Evolutionary conservation across 441 rosid genomes (phyloP).

Genomic region (Gossypium schwendimanii): DNA sequence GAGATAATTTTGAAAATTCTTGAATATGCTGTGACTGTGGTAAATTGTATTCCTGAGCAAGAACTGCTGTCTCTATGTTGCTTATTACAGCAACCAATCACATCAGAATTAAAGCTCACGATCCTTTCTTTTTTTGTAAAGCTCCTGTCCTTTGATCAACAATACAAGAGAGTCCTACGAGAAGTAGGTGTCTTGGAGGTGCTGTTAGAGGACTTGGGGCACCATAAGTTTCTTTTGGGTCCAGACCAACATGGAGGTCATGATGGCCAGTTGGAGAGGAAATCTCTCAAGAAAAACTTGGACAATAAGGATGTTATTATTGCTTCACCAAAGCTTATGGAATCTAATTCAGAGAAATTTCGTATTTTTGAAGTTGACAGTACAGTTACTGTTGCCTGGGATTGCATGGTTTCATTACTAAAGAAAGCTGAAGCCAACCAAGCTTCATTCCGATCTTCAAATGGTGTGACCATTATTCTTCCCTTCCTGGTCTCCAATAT

Average conservation of each 20-base stretch:
- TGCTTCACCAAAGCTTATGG: conserved; percentile 83
- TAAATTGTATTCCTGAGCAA: conserved; percentile 98
- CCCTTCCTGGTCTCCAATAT: conserved; percentile 76
- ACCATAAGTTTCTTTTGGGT: conserved; percentile 84
- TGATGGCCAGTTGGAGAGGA: conserved; percentile 48
- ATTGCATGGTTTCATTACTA: conserved; percentile 85
- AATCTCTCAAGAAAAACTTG: conserved; percentile 81
- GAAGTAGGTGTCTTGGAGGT: conserved; percentile 98
- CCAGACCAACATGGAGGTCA: conserved; percentile 48
- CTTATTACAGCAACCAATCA: conserved; percentile 90
- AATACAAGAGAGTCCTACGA: conserved; percentile 91
- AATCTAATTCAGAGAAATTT: conserved; percentile 67
- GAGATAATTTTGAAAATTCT: conserved; percentile 97
- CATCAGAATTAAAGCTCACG: conserved; percentile 84
- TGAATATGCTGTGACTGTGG: conserved; percentile 99
- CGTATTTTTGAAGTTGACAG: conserved; percentile 85
- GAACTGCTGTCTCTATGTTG: conserved; percentile 97
- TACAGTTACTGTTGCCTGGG: conserved; percentile 91
- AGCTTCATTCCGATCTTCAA: conserved; percentile 80
- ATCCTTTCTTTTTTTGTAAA: conserved; percentile 93
- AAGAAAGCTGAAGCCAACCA: conserved; percentile 97
- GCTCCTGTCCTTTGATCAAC: conserved; percentile 96
- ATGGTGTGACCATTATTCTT: conserved; percentile 81
- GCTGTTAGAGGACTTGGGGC: conserved; percentile 90
- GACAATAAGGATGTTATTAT: conserved; percentile 75